phyloP scores from a whole-genome alignment of 345 rosid species.

The Eucalyptus tenuipes region DNA sequence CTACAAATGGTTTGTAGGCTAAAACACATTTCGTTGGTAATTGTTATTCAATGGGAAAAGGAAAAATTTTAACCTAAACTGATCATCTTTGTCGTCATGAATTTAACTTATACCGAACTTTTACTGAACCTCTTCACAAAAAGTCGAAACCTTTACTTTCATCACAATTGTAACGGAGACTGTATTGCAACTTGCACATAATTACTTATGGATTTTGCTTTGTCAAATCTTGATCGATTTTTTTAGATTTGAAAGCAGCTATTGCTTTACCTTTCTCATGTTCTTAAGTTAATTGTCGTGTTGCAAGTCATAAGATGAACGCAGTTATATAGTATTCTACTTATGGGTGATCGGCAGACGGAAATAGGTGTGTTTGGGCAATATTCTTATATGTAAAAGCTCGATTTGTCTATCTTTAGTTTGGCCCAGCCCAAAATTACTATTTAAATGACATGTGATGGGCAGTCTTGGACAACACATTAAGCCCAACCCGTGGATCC shows the following conservation, averaged over 20 bases:
- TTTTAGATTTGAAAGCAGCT: rapidly evolving
- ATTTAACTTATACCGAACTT: background rate
- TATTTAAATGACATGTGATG: background rate
- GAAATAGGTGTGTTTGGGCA: background rate
- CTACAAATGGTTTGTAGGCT: background rate
- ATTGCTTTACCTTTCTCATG: background rate
- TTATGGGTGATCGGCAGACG: rapidly evolving
- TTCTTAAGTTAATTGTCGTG: background rate
- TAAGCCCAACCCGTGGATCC: background rate
- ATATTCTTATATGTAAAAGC: background rate
- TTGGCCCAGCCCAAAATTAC: background rate
- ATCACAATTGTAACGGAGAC: rapidly evolving
- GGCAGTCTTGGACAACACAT: background rate
- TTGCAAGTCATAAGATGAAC: background rate
- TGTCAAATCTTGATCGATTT: background rate
- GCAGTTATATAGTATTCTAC: background rate
- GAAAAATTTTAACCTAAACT: rapidly evolving
- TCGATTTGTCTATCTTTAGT: background rate
- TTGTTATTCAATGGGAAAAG: rapidly evolving
- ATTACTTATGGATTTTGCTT: background rate
- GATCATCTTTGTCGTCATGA: background rate
- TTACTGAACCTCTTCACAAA: rapidly evolving
- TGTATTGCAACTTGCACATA: background rate
- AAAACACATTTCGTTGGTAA: rapidly evolving
- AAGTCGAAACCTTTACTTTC: rapidly evolving